Base-by-base conservation (phyloP, 78 protist genomes). In the Acrasis kona region DNA sequence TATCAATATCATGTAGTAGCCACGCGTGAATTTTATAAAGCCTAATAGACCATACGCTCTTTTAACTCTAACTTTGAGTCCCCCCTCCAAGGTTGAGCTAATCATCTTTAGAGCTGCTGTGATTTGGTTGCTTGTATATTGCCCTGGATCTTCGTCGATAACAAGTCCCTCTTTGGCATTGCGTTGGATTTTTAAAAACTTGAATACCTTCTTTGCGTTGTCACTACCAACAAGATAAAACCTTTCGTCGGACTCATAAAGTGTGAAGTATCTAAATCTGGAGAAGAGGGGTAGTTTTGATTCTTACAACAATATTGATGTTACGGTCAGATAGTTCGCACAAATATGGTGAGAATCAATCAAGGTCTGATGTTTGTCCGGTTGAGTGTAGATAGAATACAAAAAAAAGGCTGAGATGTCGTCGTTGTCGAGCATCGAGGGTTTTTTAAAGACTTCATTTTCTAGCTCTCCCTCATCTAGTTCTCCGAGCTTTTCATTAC, bases 1-100 rank as follows among this genome's bases (percentile, higher is more conserved):
- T 19, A 90, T 75, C 28, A 92, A 61, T 4, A 92, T 61, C 81
- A 95, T 74, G 83, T 92, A 92, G 70, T 82, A 91, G 9, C 98
- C 93, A 39, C 83, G 82, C 3, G 87, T 39, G 42, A 95, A 92
- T 32, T 91, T 74, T 12, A 89, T 69, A 76, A 90, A 86, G 4
- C 96, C 98, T 0, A 91, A 27, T 8, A 84, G 41, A 65, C 86
- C 88, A 66, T 38, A 72, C 4, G 82, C 41, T 12, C 64, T 72
- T 1, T 27, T 71, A 8, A 70, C 65, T 10, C 78, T 77, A 1
- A 67, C 78, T 31, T 28, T 7, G 2, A 58, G 2, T 28, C 35
- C 57, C 4, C 72, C 72, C n/a, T n/a, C n/a, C n/a, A n/a, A n/a
- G 39, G 40, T 78, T 8, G 35, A 39, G n/a, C 9, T 61, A 12